These are phyloP conservation scores for Aspergillus sp. DNA, from an alignment of 2,329 filamentous ascomycete genomes.

Conservation along the genomic window DNA sequence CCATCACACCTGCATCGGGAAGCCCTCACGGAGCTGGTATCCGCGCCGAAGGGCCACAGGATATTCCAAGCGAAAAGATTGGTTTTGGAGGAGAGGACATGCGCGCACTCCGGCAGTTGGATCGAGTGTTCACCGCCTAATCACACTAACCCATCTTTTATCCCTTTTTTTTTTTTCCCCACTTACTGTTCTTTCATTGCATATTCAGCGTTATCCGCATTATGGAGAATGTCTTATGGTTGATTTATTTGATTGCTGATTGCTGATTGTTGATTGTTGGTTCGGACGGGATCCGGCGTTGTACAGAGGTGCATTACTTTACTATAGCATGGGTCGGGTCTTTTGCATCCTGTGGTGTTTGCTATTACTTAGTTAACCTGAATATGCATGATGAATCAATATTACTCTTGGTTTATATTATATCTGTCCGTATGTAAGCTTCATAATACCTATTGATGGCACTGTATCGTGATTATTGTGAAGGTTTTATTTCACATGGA, in stretches of 20 bases:
- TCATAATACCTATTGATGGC: too few relatives aligned
- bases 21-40: constrained; percentile 3
- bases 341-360: background rate
- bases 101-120: constrained; percentile 59
- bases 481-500: too few relatives aligned
- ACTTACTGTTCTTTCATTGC: constrained; percentile 9
- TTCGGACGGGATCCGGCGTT: constrained; percentile 12
- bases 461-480: too few relatives aligned
- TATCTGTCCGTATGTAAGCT: too few relatives aligned
- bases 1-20: constrained; percentile 14
- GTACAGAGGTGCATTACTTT: constrained; percentile 15
- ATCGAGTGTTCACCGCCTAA: constrained; percentile 45
- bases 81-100: constrained; percentile 56
- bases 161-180: constrained; percentile 6
- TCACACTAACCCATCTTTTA: constrained; percentile 1
- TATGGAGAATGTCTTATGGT: background rate
- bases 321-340: constrained; percentile 13
- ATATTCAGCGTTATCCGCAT: constrained; percentile 8
- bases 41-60: constrained; percentile 40
- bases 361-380: too few relatives aligned
- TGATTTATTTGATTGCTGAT: constrained; percentile 1
- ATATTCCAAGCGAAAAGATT: constrained; percentile 52
- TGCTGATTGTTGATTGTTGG: background rate
- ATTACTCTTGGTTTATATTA: too few relatives aligned
- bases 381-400: background rate